A percentile compares a stretch with the other conserved stretches of the same genome.
Evolutionary conservation across 768 basidiomycete species (phyloP).

Genomic region (Lactarius sp.): DNA sequence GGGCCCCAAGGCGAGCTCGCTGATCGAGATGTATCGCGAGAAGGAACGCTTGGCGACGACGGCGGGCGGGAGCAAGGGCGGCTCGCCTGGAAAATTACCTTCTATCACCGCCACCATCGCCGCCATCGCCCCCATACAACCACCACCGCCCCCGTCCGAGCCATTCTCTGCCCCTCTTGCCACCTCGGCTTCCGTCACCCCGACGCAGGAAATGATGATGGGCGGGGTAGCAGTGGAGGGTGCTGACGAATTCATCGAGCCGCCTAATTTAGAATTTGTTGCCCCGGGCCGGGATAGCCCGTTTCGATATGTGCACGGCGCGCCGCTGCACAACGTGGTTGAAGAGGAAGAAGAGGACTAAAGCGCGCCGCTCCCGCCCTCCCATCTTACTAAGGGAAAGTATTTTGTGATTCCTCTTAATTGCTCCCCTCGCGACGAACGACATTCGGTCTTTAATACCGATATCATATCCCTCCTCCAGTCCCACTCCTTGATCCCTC

Average conservation of each 20-base stretch:
- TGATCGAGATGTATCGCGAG: constrained; percentile 87
- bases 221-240: constrained; percentile 19
- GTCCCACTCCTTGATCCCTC: not conserved
- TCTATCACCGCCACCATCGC: constrained; percentile 24
- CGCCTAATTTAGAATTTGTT: constrained; percentile 35
- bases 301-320: constrained; percentile 74
- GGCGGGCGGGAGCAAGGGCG: not conserved
- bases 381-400: too few relatives aligned
- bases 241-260: constrained; percentile 33
- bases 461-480: not conserved
- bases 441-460: not conserved
- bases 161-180: not conserved
- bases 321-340: constrained; percentile 79
- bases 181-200: not conserved
- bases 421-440: too few relatives aligned
- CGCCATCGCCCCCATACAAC: constrained; percentile 1
- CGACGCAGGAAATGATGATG: not conserved
- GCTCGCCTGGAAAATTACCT: constrained; percentile 31
- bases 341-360: constrained; percentile 75
- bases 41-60: constrained; percentile 42
- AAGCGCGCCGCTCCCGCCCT: not conserved
- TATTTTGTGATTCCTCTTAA: not conserved
- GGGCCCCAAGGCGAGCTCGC: constrained; percentile 58
- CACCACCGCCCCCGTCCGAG: not conserved
- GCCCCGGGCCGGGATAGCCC: constrained; percentile 57